A percentile compares a stretch with the other conserved stretches of the same genome.
Evolutionary conservation across 1,284 basidiomycete species (phyloP).

Genomic region (Trametes sp.): DNA sequence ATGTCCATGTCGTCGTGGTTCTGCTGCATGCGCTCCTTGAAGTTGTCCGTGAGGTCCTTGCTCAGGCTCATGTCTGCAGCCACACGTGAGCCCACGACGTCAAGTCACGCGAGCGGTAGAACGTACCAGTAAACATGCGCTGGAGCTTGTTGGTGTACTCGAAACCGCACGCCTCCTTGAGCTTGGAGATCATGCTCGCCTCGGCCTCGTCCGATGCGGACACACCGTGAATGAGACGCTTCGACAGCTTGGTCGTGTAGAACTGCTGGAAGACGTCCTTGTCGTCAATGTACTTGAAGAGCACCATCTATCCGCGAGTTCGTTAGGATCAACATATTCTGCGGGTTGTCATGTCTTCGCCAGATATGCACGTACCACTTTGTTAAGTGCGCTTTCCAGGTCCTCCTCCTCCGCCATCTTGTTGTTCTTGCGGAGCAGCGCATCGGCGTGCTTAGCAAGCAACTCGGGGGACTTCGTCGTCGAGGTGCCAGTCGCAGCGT

Average conservation of each 20-base stretch:
- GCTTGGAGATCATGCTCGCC: conserved; percentile 97
- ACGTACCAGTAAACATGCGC: conserved; percentile 94
- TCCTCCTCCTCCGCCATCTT: conserved; percentile 94
- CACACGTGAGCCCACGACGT: conserved; percentile 16
- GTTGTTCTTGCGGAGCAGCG: conserved; percentile 93
- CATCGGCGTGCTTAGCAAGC: conserved; percentile 93
- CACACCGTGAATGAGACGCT: conserved; percentile 91
- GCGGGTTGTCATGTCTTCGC: not conserved
- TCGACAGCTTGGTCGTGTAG: conserved; percentile 96
- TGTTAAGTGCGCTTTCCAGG: conserved; percentile 89
- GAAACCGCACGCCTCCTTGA: conserved; percentile 98
- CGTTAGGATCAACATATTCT: not conserved
- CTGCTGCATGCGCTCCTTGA: conserved; percentile 93
- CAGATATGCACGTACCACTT: conserved; percentile 70
- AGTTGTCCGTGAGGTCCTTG: conserved; percentile 96
- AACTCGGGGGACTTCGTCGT: conserved; percentile 95
- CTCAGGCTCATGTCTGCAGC: conserved; percentile 89
- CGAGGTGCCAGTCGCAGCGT: conserved; percentile 86
- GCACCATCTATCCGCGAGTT: conserved; percentile 75
- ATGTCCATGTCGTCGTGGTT: conserved; percentile 87
- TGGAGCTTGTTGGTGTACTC: conserved; percentile 99
- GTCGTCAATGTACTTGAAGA: conserved; percentile 99
- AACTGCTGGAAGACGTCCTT: conserved; percentile 99
- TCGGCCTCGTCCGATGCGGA: conserved; percentile 98
- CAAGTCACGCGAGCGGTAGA: too few species aligned